phyloP scores from a whole-genome alignment of 2,329 filamentous ascomycete species.

The Epichloe elymi region DNA sequence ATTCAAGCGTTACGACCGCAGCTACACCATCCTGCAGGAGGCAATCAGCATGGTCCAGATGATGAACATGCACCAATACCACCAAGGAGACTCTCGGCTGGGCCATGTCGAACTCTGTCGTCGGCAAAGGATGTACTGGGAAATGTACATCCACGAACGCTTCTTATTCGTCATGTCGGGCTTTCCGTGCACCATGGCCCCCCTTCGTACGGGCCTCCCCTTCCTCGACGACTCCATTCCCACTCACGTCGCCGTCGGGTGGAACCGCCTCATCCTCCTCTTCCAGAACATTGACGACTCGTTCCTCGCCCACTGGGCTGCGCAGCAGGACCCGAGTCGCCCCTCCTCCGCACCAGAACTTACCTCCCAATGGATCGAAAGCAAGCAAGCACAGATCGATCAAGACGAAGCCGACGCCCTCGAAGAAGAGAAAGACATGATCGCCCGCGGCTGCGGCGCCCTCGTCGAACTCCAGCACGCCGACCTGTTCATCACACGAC shows the following conservation, averaged over 20 bases:
- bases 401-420: constrained; percentile 21
- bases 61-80: constrained; percentile 28
- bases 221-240: constrained; percentile 21
- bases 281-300: constrained; percentile 26
- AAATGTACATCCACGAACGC: constrained; percentile 20
- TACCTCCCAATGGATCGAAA: constrained; percentile 26
- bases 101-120: constrained; percentile 8
- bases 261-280: constrained; percentile 23
- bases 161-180: constrained; percentile 40
- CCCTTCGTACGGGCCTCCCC: constrained; percentile 20
- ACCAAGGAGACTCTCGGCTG: constrained; percentile 10
- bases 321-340: constrained; percentile 14
- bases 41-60: constrained; percentile 31
- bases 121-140: constrained; percentile 13
- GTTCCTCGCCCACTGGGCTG: constrained; percentile 24
- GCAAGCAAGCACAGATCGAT: constrained; percentile 27
- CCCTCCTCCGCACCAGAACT: constrained; percentile 11
- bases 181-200: constrained; percentile 23
- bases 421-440: constrained; percentile 15
- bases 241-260: constrained; percentile 22
- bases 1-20: constrained; percentile 31
- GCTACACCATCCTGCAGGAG: constrained; percentile 35
- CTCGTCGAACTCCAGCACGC: constrained; percentile 27
- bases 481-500: constrained; percentile 26
- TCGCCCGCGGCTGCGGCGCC: constrained; percentile 11